Base-by-base conservation (phyloP, 2,329 filamentous ascomycete genomes). In the Fusarium sacchari region DNA sequence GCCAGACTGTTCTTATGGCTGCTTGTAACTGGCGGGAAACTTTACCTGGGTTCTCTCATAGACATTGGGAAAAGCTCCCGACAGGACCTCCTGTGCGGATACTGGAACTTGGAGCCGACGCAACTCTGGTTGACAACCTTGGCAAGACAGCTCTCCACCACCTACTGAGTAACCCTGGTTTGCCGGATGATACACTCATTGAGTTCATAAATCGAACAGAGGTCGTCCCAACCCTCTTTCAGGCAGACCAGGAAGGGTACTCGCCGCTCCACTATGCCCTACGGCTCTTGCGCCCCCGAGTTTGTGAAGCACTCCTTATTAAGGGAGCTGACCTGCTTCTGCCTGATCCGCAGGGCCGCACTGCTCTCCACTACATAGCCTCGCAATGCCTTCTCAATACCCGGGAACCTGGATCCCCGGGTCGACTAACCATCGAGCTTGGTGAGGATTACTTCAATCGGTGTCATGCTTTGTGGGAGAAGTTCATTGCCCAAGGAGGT, bases 91-190 rank as follows among this genome's bases (percentile, higher is more conserved):
- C 72, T 11, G 15, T 71, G 5, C 56, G 62, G 1, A 77, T 77
- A 1, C 30, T 76, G 15, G 70, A 69, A 24, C 20, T 30, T 32
- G 75, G 72, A 11, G 72, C 57, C 2, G 62, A 77, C 64, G 53
- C 64, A 12, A 62, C 64, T 3, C 28, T 75, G 13, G 32, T 49
- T 34, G 76, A 77, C 12, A 8, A 64, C 4, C 30, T 42, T 7
- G 75, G 76, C 5, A 72, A 66, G 36, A 74, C 75, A 13, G 75
- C 76, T 6, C 55, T 77, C 5, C 72, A 77, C 40, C 64, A 76
- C 26, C 13, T 77, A 12, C 18, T 76, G 32, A n/a, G 68, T 12
- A 77, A 77, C 46, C n/a, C 39, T 22, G 26, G 17, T 3, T 39
- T 71, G 4, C 60, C 73, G 5, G 62, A 74, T 12, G 53, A 55